Evolutionary conservation across 208 protist species (phyloP), one percentile per base, ranked within the genome.

Genomic region (Herpetomonas tarakana): DNA sequence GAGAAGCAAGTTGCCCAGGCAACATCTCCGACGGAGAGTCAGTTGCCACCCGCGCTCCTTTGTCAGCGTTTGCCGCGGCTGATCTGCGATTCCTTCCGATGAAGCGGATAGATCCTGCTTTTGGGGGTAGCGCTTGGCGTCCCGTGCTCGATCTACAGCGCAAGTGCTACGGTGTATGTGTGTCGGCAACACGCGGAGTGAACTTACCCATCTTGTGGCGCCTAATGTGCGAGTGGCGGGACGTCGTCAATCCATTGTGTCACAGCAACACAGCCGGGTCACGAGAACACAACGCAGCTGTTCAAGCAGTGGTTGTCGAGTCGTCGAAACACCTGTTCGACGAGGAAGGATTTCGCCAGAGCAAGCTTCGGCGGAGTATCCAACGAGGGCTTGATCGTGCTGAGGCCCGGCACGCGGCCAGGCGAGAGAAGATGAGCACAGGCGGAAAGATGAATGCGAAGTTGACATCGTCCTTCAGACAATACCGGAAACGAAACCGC

Each of bases 261-360:
- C 62, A 81, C 28, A 89, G 80, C 68, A 66, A 64, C 64, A 65
- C 71, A 0, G 21, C 56, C 31, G 68, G 73, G 7, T 74, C 60
- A 29, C 65, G 35, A 11, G 84, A 76, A 54, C 84, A 88, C 72
- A 75, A 74, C 50, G 79, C 74, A 29, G 78, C 76, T 22, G 74
- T 93, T 31, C 89, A 96, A 57, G 89, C 84, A 9, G 74, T 92
- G 27, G 78, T 96, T 22, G 54, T 96, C 7, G 86, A 96, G 61
- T 86, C 89, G 12, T 96, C 89, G 11, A 96, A 96, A 49, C 86
- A 96, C 56, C 67, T 96, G 12, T 96, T 93, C 74, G 79, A 96
- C 68, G 89, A 92, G 59, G 89, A 96, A 45, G 73, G 73, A 9
- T 96, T 92, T 63, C 77, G 86, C n/a, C 52, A 74, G 21, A 88